These are phyloP conservation scores for Danielozyma ontarioensis DNA, from an alignment of 805 yeast species.

Conservation along the genomic window DNA sequence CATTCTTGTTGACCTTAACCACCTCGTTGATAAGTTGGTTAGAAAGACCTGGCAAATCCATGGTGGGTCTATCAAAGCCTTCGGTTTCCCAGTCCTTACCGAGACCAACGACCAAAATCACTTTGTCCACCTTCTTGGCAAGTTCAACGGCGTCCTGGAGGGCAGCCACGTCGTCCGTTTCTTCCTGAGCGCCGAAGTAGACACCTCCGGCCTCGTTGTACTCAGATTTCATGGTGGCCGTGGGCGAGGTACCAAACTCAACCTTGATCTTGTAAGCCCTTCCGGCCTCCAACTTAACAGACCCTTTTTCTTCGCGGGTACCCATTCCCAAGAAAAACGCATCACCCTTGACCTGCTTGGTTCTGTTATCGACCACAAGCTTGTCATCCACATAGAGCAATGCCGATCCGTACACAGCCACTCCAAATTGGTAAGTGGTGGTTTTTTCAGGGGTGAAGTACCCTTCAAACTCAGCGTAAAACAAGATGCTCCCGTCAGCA, in stretches of 20 bases:
- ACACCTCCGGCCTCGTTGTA: slow-evolving; percentile 18
- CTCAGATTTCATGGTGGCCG: slow-evolving; percentile 18
- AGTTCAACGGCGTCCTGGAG: slow-evolving; percentile 38
- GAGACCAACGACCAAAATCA: slow-evolving; percentile 47
- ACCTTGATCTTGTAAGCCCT: slow-evolving; percentile 39
- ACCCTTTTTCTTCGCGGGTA: slow-evolving; percentile 44
- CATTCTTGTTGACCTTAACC: slow-evolving; percentile 42
- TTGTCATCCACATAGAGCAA: slow-evolving; percentile 10
- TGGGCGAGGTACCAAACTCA: slow-evolving; percentile 48
- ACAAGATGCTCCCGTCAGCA: slow-evolving; percentile 2
- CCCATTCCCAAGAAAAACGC: slow-evolving; percentile 41
- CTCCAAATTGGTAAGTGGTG: slow-evolving; percentile 49
- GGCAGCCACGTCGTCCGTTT: slow-evolving; percentile 15
- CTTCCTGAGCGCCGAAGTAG: slow-evolving; percentile 17
- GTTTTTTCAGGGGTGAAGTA: slow-evolving; percentile 41
- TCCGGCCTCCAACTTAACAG: slow-evolving; percentile 38
- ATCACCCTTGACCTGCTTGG: slow-evolving; percentile 9
- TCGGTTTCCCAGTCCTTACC: slow-evolving; percentile 56
- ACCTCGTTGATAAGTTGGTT: slow-evolving; percentile 43
- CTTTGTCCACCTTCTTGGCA: slow-evolving; percentile 51
- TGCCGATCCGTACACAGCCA: slow-evolving; percentile 30
- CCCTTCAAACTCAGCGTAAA: slow-evolving; percentile 29
- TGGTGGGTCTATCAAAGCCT: slow-evolving; percentile 48
- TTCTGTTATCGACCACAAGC: slow-evolving; percentile 13
- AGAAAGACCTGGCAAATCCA: slow-evolving; percentile 48